These are phyloP conservation scores for Tothia fuscella DNA, from an alignment of 2,329 filamentous ascomycete genomes.

Conservation along the genomic window DNA sequence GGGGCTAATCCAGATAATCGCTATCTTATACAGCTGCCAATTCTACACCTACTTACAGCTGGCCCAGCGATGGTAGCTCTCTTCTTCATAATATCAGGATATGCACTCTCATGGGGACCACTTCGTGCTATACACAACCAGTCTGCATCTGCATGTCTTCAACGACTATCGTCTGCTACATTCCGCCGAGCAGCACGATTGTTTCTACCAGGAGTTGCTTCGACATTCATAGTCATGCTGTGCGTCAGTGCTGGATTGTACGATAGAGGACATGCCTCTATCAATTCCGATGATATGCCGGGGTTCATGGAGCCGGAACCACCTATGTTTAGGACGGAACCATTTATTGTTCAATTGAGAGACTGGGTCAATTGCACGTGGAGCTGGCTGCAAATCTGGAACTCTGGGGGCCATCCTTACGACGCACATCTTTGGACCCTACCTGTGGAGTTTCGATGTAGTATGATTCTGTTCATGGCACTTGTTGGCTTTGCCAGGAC, in stretches of 20 bases:
- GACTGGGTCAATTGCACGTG: constrained; percentile 19
- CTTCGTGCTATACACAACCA: not conserved
- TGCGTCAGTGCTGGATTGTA: constrained; percentile 2
- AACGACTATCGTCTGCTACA: not conserved
- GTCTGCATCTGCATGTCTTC: not conserved
- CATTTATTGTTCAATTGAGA: constrained; percentile 11
- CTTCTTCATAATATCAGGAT: constrained; percentile 38
- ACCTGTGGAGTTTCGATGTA: constrained; percentile 24
- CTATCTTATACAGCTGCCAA: constrained; percentile 13
- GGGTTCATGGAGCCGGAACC: constrained; percentile 4
- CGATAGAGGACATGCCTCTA: not conserved
- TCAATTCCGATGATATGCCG: constrained; percentile 1
- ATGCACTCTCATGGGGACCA: constrained; percentile 27
- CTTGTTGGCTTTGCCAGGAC: constrained; percentile 15
- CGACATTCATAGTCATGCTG: constrained; percentile 9
- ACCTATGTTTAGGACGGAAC: not conserved
- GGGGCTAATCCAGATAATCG: constrained; percentile 10
- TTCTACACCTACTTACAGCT: constrained; percentile 12
- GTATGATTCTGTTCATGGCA: constrained; percentile 17
- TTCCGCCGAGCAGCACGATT: constrained; percentile 7
- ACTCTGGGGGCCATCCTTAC: constrained; percentile 14
- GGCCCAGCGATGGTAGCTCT: constrained; percentile 37
- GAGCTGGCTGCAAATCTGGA: constrained; percentile 16
- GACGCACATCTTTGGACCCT: constrained; percentile 27
- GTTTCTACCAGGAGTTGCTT: constrained; percentile 8